Evolutionary conservation across 352 stramenopile genomes (phyloP).

Genomic region (Phytopythium helicoides): DNA sequence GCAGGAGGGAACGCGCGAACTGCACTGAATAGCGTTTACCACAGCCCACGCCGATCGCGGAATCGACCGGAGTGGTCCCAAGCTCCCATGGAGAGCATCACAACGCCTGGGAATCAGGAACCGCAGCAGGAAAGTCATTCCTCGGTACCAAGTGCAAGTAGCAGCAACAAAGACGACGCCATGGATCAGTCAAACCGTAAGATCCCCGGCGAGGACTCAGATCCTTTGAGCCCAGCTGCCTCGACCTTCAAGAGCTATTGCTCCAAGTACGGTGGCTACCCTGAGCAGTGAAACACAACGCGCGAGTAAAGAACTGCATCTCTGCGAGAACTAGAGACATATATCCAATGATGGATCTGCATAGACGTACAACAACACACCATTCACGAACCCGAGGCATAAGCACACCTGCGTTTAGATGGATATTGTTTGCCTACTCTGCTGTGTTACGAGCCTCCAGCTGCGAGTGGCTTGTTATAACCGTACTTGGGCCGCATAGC

Average conservation of each 20-base stretch:
- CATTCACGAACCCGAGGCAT: conserved; percentile 3
- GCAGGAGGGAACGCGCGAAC: conserved; percentile 7
- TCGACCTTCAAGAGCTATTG: conserved; percentile 76
- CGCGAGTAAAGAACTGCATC: neutral
- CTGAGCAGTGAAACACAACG: conserved; percentile 29
- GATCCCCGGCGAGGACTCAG: conserved; percentile 5
- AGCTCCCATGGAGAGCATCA: neutral
- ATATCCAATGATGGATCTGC: no score
- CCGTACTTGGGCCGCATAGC: conserved; percentile 75
- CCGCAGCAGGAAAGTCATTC: neutral
- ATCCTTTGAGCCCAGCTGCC: conserved; percentile 23
- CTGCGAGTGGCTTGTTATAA: conserved; percentile 45
- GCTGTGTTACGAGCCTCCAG: conserved; percentile 14
- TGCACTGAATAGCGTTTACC: conserved; percentile 7
- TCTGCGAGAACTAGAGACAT: neutral
- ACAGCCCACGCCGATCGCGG: conserved; percentile 7
- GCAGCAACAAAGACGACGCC: conserved; percentile 13
- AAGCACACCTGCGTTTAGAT: conserved; percentile 7
- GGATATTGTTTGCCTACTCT: conserved; percentile 5
- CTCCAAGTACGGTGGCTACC: conserved; percentile 86
- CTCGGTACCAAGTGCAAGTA: neutral
- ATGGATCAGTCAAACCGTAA: conserved; percentile 10
- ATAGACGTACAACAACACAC: conserved; percentile 14
- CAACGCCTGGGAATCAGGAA: neutral
- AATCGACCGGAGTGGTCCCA: conserved; percentile 2